Conservation (phyloP, 2,329 filamentous ascomycete species). For the Alternaria ethzedia region DNA sequence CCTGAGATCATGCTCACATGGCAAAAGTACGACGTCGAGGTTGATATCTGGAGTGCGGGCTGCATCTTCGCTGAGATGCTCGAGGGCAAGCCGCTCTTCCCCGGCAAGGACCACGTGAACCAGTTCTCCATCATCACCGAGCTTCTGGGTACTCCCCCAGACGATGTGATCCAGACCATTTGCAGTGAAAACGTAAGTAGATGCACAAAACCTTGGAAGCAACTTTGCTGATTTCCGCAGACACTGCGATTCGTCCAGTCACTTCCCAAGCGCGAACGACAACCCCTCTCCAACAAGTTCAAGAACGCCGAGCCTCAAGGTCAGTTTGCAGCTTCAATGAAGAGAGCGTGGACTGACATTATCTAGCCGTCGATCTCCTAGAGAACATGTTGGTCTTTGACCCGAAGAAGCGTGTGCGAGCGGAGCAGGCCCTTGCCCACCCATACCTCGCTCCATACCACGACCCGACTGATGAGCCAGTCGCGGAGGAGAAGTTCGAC, state of each 20-base stretch:
- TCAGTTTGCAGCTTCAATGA: constrained; percentile 51
- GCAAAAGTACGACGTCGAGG: constrained; percentile 99
- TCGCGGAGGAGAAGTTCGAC: constrained; percentile 96
- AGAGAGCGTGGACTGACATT: constrained; percentile 4
- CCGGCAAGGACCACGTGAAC: constrained; percentile 98
- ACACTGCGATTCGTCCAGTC: constrained; percentile 97
- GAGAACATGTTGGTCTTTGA: constrained; percentile 99
- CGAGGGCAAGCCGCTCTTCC: constrained; percentile 96
- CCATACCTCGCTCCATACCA: constrained; percentile 97
- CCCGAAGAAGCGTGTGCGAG: constrained; percentile 92
- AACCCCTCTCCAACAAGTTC: constrained; percentile 87
- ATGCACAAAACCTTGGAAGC: no score
- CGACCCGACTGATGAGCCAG: constrained; percentile 94
- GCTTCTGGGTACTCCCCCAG: constrained; percentile 90
- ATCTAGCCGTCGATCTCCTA: constrained; percentile 83
- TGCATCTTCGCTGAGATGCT: constrained; percentile 99
- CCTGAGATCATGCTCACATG: constrained; percentile 99
- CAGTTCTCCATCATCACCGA: constrained; percentile 99
- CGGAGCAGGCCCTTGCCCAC: constrained; percentile 83
- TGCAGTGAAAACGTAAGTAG: constrained; percentile 87
- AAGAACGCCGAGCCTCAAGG: constrained; percentile 89
- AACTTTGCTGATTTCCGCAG: constrained; percentile 55
- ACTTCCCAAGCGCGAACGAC: constrained; percentile 89
- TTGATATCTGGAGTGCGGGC: constrained; percentile 98
- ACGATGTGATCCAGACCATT: constrained; percentile 98